Evolutionary conservation across 2,329 filamentous ascomycete genomes (phyloP), one percentile per base, ranked within the genome.

Genomic region (Trichocomaceae sp.): DNA sequence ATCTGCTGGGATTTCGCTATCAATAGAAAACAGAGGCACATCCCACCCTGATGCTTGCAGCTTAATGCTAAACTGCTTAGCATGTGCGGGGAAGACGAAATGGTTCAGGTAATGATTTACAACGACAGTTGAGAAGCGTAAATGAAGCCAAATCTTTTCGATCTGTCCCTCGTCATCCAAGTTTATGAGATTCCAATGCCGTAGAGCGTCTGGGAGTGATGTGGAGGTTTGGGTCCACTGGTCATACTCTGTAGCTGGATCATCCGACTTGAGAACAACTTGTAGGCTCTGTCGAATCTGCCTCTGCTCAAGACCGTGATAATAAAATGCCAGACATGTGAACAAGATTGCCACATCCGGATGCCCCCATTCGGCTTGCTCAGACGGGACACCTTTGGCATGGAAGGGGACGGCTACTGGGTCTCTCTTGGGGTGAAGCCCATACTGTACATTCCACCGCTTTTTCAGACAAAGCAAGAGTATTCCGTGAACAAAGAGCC

Each of bases 11-110:
- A 8, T n/a, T 2, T 29, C 17, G 23, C 23, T 17, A 15, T 59
- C 23, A 1, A 54, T 62, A 23, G 64, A 57, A 23, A 73, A 74
- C 0, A 83, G 63, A 0, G 83, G 82, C 1, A 88, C 71, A 59
- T 88, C 85, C 85, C 85, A 89, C 0, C 82, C 83, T 0, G 82
- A 86, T 0, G 82, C 78, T 33, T 84, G 80, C 0, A 88, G 66
- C 57, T 87, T 88, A 9, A 78, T 64, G 0, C 72, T 72, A 58
- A 87, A 88, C 50, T 87, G 80, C 45, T 83, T 85, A 0, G 83
- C 83, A 57, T 87, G 79, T 0, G 69, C 69, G 0, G 85, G 83
- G 52, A 88, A 88, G 0, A 87, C 83, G 54, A 85, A 81, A 1
- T 77, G 78, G 50, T 83, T 82, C 33, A 86, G 57, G 57, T 78